phyloP scores from a whole-genome alignment of 352 stramenopile genomes.

The Phytopythium litorale region DNA sequence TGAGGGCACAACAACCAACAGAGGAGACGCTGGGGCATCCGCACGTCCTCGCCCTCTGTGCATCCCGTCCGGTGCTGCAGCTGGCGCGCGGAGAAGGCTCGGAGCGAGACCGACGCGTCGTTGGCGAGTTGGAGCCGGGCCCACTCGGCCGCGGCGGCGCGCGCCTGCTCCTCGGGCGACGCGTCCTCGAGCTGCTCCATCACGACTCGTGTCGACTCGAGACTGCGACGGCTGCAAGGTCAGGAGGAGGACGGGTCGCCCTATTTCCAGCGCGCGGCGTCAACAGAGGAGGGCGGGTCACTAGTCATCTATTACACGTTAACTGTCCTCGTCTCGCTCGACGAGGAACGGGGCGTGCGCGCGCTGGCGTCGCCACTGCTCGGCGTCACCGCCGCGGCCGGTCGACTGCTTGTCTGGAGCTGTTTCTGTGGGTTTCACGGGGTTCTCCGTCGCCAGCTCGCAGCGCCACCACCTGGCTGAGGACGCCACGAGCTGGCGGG shows the following conservation, averaged over 20 bases:
- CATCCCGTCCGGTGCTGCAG: constrained; percentile 6
- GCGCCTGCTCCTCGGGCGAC: constrained; percentile 21
- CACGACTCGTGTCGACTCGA: neutral
- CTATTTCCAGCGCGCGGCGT: neutral
- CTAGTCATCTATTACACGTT: constrained; percentile 7
- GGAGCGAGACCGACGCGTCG: constrained; percentile 30
- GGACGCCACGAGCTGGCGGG: neutral
- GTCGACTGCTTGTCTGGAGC: neutral
- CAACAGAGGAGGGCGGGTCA: neutral
- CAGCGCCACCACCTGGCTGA: too few species aligned
- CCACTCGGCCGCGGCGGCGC: constrained; percentile 26
- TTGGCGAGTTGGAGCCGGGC: constrained; percentile 34
- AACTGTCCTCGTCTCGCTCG: neutral
- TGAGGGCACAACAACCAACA: neutral
- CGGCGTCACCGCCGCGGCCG: neutral
- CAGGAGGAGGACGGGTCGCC: neutral
- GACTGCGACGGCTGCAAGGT: neutral
- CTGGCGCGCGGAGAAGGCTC: constrained; percentile 27
- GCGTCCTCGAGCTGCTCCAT: constrained; percentile 27
- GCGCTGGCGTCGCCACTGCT: neutral
- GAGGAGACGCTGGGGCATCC: neutral
- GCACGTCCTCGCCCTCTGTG: neutral
- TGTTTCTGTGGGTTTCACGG: neutral
- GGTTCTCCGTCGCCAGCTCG: neutral
- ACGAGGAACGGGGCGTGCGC: neutral